phyloP scores from a whole-genome alignment of 148 eudicot genomes.

The Rhododendron ovatum region DNA sequence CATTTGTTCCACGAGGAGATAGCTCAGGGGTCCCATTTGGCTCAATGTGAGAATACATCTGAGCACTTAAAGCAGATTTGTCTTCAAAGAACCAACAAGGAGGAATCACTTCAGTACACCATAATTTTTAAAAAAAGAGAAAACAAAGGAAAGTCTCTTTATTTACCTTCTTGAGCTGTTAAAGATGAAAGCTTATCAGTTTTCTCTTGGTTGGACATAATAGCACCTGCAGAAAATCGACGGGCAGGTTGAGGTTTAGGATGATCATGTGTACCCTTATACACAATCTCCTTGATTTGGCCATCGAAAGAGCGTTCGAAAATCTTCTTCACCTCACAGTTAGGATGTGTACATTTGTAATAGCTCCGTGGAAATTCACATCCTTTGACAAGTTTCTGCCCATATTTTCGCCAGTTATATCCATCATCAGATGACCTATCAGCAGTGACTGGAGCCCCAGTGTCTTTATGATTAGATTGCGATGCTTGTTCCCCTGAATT shows the following conservation, averaged over 20 bases:
- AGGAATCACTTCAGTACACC: constrained; percentile 11
- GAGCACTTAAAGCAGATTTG: constrained; percentile 37
- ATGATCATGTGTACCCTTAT: constrained; percentile 94
- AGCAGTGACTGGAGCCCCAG: constrained; percentile 38
- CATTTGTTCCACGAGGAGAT: constrained; percentile 58
- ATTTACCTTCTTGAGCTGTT: constrained; percentile 66
- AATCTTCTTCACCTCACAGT: constrained; percentile 95
- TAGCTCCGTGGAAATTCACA: constrained; percentile 97
- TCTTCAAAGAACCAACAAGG: constrained; percentile 28
- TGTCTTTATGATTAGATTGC: constrained; percentile 49
- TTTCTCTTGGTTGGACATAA: constrained; percentile 70
- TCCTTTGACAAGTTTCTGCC: constrained; percentile 98
- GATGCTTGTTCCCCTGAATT: constrained; percentile 38
- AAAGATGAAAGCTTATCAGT: constrained; percentile 44
- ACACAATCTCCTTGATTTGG: constrained; percentile 81
- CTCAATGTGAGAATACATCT: constrained; percentile 40
- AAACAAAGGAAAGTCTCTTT: constrained; percentile 6
- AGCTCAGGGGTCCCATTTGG: constrained; percentile 45
- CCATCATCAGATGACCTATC: constrained; percentile 95
- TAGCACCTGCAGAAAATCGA: constrained; percentile 69
- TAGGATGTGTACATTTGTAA: constrained; percentile 93
- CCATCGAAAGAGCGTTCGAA: constrained; percentile 91
- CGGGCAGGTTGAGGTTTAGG: constrained; percentile 94
- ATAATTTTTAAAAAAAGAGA: constrained; percentile 7
- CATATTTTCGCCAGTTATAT: constrained; percentile 97